Percentiles rank a stretch among this genome's conserved stretches.
Evolutionary conservation across 345 rosid genomes (phyloP).

Genomic region (Camelina hispida): DNA sequence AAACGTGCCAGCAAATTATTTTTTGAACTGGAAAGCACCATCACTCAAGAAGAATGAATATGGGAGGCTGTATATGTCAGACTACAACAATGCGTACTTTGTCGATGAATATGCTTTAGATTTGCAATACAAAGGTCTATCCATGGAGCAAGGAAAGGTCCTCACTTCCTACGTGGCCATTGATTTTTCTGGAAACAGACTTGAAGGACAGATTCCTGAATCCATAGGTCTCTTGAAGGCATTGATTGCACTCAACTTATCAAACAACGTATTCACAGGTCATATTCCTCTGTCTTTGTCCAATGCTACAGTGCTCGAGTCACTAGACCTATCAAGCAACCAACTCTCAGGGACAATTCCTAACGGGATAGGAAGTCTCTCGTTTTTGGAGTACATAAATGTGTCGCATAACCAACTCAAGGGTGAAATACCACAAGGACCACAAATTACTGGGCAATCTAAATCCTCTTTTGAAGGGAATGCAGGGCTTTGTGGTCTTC

Average conservation of each 20-base stretch:
- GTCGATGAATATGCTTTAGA: background rate
- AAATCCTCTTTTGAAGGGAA: conserved; percentile 29
- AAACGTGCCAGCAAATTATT: conserved; percentile 20
- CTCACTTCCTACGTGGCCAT: background rate
- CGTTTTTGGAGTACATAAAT: conserved; percentile 6
- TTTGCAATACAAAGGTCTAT: conserved; percentile 9
- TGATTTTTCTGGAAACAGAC: conserved; percentile 3
- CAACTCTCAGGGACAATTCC: conserved; percentile 15
- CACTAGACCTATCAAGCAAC: background rate
- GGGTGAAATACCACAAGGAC: conserved; percentile 34
- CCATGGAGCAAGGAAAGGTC: accelerated
- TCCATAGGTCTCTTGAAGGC: conserved; percentile 5
- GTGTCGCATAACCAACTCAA: conserved; percentile 33
- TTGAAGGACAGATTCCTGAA: conserved; percentile 15
- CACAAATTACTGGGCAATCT: conserved; percentile 24
- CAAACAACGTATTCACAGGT: conserved; percentile 2
- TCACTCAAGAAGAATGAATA: background rate
- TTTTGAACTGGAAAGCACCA: conserved; percentile 26
- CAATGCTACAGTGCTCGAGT: background rate
- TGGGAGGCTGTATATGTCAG: background rate
- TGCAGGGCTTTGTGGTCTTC: conserved; percentile 38
- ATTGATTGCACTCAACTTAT: conserved; percentile 12
- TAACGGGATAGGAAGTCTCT: background rate
- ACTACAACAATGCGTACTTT: too few relatives aligned
- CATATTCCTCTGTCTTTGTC: background rate